Evolutionary conservation across 345 rosid genomes (phyloP), one percentile per base, ranked within the genome.

Genomic region (Pelargonium nanum): DNA sequence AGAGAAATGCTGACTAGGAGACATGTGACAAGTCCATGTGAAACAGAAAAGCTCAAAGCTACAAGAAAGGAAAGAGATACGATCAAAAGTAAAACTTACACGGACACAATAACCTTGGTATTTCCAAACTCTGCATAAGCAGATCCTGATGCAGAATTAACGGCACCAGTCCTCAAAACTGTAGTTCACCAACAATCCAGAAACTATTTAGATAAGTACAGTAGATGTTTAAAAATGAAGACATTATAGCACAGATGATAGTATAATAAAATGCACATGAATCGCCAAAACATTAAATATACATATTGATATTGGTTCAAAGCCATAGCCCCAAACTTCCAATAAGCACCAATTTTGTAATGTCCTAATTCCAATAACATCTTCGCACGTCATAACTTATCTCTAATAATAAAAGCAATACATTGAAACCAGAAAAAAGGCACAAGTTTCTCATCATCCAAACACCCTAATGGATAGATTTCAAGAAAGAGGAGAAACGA

Each of bases 51-150:
- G 28, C 2, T 26, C 4, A 5, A 7, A 61, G 16, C 23, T 26
- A 20, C 16, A 40, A 28, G 55, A 7, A 16, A 23, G 12, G 55
- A 13, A 61, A 30, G 54, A 24, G 57, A 57, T 34, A 61, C 1
- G 45, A 34, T 34, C 6, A 4, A 9, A 34, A 15, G 13, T 34
- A 9, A 9, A 59, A 87, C 99, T 87, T 77, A 93, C 97, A 93
- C 90, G 4, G 99, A 93, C 62, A 89, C 97, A 30, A 93, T 89
- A 70, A 89, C 99, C 76, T 93, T 86, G 30, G 97, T 89, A 65
- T 84, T 86, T 56, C 96, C 99, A 68, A 89, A 84, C 75, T 89
- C 97, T 28, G 96, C 97, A 73, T 87, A 93, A 62, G 99, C 97
- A 74, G 96, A 89, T 32, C 99, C 96, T 26, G 95, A 78, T 64